Percentiles rank a stretch among this genome's conserved stretches.
Evolutionary conservation across 441 rosid species (phyloP).

Genomic region (Erysimum pusillum): DNA sequence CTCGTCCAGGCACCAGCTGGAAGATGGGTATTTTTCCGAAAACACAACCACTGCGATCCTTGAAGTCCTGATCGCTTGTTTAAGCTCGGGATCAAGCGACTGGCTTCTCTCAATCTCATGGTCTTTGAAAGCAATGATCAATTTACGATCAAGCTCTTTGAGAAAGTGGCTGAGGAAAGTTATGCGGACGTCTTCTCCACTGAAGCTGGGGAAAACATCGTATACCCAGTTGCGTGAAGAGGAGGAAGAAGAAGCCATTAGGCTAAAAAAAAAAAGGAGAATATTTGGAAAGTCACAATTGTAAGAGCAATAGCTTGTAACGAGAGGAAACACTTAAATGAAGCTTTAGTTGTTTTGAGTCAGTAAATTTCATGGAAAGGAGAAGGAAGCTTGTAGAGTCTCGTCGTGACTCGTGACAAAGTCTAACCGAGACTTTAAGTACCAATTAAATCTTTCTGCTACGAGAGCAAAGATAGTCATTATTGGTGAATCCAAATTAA

Average conservation of each 20-base stretch:
- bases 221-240: background rate
- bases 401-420: background rate
- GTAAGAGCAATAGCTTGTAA: too few species aligned
- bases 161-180: background rate
- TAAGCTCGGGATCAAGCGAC: slow-evolving; percentile 8
- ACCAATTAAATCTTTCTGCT: background rate
- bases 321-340: background rate
- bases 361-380: background rate
- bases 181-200: background rate
- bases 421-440: background rate
- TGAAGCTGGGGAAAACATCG: slow-evolving; percentile 21
- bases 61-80: background rate
- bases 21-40: background rate
- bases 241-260: too few species aligned
- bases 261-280: background rate
- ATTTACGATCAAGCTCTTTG: slow-evolving; percentile 21
- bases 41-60: slow-evolving; percentile 25
- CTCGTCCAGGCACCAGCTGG: slow-evolving; percentile 18
- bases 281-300: too few species aligned
- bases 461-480: background rate
- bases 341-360: background rate
- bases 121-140: slow-evolving; percentile 20
- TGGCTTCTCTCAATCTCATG: slow-evolving; percentile 25
- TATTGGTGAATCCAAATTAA: too few species aligned
- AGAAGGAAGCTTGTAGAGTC: background rate